These are phyloP conservation scores for Ophiocordyceps sinensis DNA, from an alignment of 2,329 filamentous ascomycete genomes.

Conservation along the genomic window DNA sequence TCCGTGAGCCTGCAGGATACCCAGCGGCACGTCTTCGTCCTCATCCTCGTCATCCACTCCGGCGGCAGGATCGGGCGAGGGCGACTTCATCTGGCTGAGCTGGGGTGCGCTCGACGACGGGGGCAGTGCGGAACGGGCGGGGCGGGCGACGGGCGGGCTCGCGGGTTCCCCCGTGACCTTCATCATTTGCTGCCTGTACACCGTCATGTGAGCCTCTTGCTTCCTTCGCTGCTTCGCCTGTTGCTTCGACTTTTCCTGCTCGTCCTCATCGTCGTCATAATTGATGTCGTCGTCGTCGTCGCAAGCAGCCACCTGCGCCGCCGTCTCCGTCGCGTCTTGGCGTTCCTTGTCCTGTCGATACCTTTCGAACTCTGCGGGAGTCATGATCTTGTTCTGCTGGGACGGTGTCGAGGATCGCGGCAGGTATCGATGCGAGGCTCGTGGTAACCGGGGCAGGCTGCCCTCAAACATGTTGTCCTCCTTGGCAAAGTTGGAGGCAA, in stretches of 20 bases:
- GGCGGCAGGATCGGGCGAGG: conserved; percentile 15
- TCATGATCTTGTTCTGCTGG: conserved; percentile 66
- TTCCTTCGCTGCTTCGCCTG: conserved; percentile 66
- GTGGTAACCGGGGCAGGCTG: conserved; percentile 22
- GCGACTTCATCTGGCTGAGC: conserved; percentile 25
- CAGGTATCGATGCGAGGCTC: conserved; percentile 19
- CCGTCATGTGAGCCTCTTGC: conserved; percentile 79
- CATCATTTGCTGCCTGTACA: conserved; percentile 94
- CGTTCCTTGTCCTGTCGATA: conserved; percentile 63
- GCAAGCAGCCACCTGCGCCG: conserved; percentile 34
- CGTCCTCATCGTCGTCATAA: conserved; percentile 65
- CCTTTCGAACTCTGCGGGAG: conserved; percentile 70
- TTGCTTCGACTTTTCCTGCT: conserved; percentile 58
- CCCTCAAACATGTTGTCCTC: conserved; percentile 44
- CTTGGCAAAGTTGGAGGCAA: conserved; percentile 15
- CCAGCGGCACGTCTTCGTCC: conserved; percentile 78
- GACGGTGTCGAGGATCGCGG: conserved; percentile 23
- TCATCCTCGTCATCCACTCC: conserved; percentile 67
- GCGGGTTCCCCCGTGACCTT: conserved; percentile 71
- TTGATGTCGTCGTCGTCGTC: conserved; percentile 50
- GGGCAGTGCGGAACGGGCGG: conserved; percentile 38
- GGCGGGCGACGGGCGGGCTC: conserved; percentile 10
- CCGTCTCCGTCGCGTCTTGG: conserved; percentile 29
- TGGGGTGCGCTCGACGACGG: conserved; percentile 50
- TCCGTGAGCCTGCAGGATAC: conserved; percentile 75